Conservation (phyloP, 2,329 filamentous ascomycete genomes). For the Pochonia chlamydosporia region DNA sequence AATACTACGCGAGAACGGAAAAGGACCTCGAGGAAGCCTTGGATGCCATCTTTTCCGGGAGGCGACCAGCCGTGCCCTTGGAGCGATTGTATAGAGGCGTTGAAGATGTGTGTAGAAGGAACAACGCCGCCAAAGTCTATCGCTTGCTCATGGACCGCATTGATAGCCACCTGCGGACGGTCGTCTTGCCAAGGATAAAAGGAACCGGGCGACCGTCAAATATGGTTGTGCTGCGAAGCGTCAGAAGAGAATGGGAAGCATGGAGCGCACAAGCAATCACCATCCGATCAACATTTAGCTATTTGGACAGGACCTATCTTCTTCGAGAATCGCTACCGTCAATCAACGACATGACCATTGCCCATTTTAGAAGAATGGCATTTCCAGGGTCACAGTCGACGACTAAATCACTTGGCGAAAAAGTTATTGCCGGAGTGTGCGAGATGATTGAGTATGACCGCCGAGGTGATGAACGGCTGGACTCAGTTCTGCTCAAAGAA, state of each 20-base stretch:
- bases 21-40: constrained; percentile 69
- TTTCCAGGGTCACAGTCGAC: constrained; percentile 27
- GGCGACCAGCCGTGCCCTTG: constrained; percentile 63
- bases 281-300: constrained; percentile 87
- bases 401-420: constrained; percentile 16
- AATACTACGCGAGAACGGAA: constrained; percentile 75
- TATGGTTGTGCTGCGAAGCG: constrained; percentile 55
- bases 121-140: constrained; percentile 63
- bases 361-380: constrained; percentile 62
- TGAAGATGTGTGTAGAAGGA: constrained; percentile 83
- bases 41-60: constrained; percentile 62
- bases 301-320: constrained; percentile 84
- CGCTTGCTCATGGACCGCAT: constrained; percentile 60
- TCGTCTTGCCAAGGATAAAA: constrained; percentile 51
- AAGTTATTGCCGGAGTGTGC: constrained; percentile 54
- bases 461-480: constrained; percentile 47
- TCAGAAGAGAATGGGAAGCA: constrained; percentile 58
- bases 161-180: constrained; percentile 59
- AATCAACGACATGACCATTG: constrained; percentile 75
- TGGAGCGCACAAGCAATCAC: constrained; percentile 72
- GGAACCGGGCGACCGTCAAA: constrained; percentile 45
- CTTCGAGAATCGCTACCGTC: constrained; percentile 64
- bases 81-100: constrained; percentile 87
- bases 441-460: constrained; percentile 71
- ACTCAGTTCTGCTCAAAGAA: constrained; percentile 62